Evolutionary conservation across 2,329 filamentous ascomycete genomes (phyloP).

Genomic region (Colletotrichum chlorophyti): DNA sequence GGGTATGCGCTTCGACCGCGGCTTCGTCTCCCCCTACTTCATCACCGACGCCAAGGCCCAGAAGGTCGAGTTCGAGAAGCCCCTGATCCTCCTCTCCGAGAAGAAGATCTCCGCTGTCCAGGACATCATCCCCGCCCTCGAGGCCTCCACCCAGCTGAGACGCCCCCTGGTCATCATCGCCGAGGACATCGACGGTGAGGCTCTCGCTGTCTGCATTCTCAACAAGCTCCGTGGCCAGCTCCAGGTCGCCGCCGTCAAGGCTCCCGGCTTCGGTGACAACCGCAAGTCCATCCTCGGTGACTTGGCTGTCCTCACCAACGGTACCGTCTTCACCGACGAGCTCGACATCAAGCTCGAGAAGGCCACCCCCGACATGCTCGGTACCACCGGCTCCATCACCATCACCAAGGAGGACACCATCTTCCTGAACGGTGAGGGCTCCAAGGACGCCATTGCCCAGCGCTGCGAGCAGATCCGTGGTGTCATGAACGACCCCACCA

Average conservation of each 20-base stretch:
- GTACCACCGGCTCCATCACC: constrained; percentile 96
- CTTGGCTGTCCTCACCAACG: constrained; percentile 93
- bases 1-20: constrained; percentile 99
- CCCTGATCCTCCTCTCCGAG: constrained; percentile 96
- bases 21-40: constrained; percentile 98
- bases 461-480: constrained; percentile 99
- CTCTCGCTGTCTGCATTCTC: constrained; percentile 96
- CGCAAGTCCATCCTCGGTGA: constrained; percentile 99
- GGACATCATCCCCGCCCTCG: constrained; percentile 97
- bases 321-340: constrained; percentile 97
- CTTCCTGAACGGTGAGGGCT: constrained; percentile 94
- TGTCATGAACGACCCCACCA: constrained; percentile 91
- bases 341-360: constrained; percentile 99
- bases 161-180: constrained; percentile 97
- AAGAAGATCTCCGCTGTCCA: constrained; percentile 99
- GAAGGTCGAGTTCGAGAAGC: constrained; percentile 99
- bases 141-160: constrained; percentile 94
- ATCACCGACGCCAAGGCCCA: constrained; percentile 99
- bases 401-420: constrained; percentile 99
- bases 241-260: constrained; percentile 98
- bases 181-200: constrained; percentile 98
- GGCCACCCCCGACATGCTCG: constrained; percentile 93
- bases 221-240: constrained; percentile 99
- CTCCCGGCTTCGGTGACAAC: constrained; percentile 99
- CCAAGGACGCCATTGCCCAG: constrained; percentile 91